Base-by-base conservation (phyloP, 208 protist genomes). In the Crithidia bombi region DNA sequence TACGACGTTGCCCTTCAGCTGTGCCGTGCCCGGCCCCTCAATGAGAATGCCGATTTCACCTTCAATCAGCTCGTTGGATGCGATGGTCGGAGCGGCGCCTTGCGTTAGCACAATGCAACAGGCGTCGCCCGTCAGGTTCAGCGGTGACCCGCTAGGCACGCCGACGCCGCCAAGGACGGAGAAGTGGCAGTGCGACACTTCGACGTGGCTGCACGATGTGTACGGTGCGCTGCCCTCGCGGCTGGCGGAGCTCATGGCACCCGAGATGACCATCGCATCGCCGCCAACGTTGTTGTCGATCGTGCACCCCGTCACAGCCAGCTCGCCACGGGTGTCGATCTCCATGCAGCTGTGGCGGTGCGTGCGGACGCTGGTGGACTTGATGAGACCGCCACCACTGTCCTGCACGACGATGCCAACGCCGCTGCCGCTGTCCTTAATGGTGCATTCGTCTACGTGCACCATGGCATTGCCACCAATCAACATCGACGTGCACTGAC, bases 41-140 rank as follows among this genome's bases (percentile, higher is more conserved):
- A 96, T 84, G 19, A 89, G 69, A 38, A 96, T 81, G 32, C 91
- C 91, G 41, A 96, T 79, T 33, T 82, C 79, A 17, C 91, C 91
- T 51, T 94, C 77, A 2, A 81, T 23, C 5, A 96, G 43, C 54
- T 92, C 86, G 69, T 96, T 96, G 14, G 66, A 67, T 1, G 69
- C 52, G 59, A 94, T 87, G 4, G 78, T 83, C 1, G 91, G 91
- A 10, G 74, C 78, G 2, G 91, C 91, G 15, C 84, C 78, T 36
- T 85, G 81, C 38, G 77, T 78, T 50, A 96, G 85, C 14, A 90
- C 63, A 2, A 93, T 84, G 73, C 91, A 90, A 69, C 83, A 89
- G 3, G 77, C 78, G 14, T 41, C 78, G 62, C 46, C 62, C 2
- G 46, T 68, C 19, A 65, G 32, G 50, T 63, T 83, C 61, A 57